Evolutionary conservation across 352 stramenopile species (phyloP).

Genomic region (Peronospora farinosa): DNA sequence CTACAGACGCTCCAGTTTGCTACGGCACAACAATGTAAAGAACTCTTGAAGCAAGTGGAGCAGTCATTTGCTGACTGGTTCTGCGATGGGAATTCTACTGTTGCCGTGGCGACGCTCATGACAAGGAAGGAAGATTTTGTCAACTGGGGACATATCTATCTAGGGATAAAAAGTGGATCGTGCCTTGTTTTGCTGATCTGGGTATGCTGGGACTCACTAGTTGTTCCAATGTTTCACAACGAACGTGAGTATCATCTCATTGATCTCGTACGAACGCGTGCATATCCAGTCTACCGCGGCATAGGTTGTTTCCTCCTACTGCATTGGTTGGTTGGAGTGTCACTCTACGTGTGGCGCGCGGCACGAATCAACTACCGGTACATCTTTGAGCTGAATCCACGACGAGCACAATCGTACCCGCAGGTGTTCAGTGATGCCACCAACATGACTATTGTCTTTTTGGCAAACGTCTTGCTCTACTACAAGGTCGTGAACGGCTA

Average conservation of each 20-base stretch:
- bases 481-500: slow-evolving; percentile 93
- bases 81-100: slow-evolving; percentile 60
- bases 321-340: slow-evolving; percentile 93
- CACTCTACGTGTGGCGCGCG: slow-evolving; percentile 87
- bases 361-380: slow-evolving; percentile 92
- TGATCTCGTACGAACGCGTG: slow-evolving; percentile 63
- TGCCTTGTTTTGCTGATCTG: slow-evolving; percentile 83
- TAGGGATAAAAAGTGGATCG: slow-evolving; percentile 78
- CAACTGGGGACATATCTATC: slow-evolving; percentile 77
- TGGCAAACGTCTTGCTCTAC: slow-evolving; percentile 93
- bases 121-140: slow-evolving; percentile 69
- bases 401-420: slow-evolving; percentile 72
- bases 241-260: slow-evolving; percentile 67
- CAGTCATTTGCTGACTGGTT: slow-evolving; percentile 64
- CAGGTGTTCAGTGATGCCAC: slow-evolving; percentile 93
- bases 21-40: slow-evolving; percentile 40
- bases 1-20: slow-evolving; percentile 61
- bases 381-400: slow-evolving; percentile 92
- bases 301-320: slow-evolving; percentile 92
- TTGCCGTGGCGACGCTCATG: slow-evolving; percentile 77
- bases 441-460: slow-evolving; percentile 94
- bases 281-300: slow-evolving; percentile 93
- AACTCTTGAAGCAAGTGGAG: slow-evolving; percentile 56
- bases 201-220: slow-evolving; percentile 93
- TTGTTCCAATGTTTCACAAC: slow-evolving; percentile 69